phyloP scores from a whole-genome alignment of 78 protist species.

The Neovahlkampfia damariscottae region DNA sequence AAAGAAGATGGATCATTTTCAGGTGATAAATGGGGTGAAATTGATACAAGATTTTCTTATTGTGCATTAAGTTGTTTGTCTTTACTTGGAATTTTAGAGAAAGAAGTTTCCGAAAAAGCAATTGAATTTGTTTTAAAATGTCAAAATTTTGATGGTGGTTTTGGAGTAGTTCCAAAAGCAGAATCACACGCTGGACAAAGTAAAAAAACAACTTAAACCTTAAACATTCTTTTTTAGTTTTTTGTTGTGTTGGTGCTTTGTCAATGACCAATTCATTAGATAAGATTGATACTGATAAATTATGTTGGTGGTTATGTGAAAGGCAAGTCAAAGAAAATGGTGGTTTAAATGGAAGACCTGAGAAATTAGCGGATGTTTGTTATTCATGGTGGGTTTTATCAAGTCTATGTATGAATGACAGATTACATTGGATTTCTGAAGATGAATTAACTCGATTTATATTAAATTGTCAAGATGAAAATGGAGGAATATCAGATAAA shows the following conservation, averaged over 20 bases:
- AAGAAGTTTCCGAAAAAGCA: slow-evolving; percentile 43
- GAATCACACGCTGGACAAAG: slow-evolving; percentile 98
- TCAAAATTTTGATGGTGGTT: slow-evolving; percentile 95
- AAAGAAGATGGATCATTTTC: slow-evolving; percentile 87
- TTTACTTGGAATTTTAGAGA: slow-evolving; percentile 53
- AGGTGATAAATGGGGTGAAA: slow-evolving; percentile 97
- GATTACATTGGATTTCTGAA: slow-evolving; percentile 80
- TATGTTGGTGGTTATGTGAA: slow-evolving; percentile 98
- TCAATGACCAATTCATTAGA: slow-evolving; percentile 65
- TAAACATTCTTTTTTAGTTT: slow-evolving; percentile 45
- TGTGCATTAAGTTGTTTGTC: slow-evolving; percentile 73
- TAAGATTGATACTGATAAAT: slow-evolving; percentile 33
- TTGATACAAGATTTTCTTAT: slow-evolving; percentile 91
- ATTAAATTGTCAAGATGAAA: slow-evolving; percentile 85
- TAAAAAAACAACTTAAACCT: slow-evolving; percentile 23
- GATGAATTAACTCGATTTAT: slow-evolving; percentile 67
- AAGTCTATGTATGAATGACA: slow-evolving; percentile 55
- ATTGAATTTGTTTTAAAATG: slow-evolving; percentile 55
- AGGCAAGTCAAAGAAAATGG: slow-evolving; percentile 86
- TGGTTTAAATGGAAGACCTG: slow-evolving; percentile 99
- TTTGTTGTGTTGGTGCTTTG: slow-evolving; percentile 93
- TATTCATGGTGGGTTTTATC: slow-evolving; percentile 99
- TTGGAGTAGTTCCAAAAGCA: slow-evolving; percentile 86
- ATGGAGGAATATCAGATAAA: slow-evolving; percentile 94
- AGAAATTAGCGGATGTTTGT: slow-evolving; percentile 95